Conservation (phyloP, 2,329 filamentous ascomycete species). For the Fusarium beomiforme region DNA sequence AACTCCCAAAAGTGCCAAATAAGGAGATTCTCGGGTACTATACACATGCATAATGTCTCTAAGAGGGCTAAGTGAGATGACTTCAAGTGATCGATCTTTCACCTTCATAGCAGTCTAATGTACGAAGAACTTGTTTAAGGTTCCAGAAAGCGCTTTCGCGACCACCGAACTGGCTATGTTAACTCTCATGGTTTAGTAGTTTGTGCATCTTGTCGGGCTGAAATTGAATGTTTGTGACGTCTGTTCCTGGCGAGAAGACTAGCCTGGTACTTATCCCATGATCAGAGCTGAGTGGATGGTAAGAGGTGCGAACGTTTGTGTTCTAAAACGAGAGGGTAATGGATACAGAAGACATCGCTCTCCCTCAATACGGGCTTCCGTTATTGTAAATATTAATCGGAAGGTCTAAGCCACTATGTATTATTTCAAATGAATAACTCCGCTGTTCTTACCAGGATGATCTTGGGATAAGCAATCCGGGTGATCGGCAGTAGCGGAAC, state of each 20-base stretch:
- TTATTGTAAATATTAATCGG: too few species aligned
- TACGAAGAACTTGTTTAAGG: neutral
- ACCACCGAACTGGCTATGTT: too few species aligned
- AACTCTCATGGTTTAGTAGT: neutral
- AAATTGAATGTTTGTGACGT: neutral
- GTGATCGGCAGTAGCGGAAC: neutral
- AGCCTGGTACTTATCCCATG: neutral
- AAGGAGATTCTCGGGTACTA: rapidly evolving
- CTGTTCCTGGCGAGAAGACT: neutral
- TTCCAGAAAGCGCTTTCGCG: neutral
- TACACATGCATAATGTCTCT: rapidly evolving
- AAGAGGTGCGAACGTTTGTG: neutral
- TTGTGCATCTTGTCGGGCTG: neutral
- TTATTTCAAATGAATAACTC: too few species aligned
- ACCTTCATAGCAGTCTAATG: neutral
- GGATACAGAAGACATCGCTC: neutral
- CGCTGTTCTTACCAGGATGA: too few species aligned
- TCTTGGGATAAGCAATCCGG: neutral
- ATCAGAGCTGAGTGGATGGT: neutral
- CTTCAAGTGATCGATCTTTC: rapidly evolving
- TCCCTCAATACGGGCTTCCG: neutral
- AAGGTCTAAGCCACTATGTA: too few species aligned
- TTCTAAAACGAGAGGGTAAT: neutral
- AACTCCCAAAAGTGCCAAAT: neutral
- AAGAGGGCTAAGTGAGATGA: too few species aligned